phyloP scores from a whole-genome alignment of 768 basidiomycete species.

The Russula olivacea region DNA sequence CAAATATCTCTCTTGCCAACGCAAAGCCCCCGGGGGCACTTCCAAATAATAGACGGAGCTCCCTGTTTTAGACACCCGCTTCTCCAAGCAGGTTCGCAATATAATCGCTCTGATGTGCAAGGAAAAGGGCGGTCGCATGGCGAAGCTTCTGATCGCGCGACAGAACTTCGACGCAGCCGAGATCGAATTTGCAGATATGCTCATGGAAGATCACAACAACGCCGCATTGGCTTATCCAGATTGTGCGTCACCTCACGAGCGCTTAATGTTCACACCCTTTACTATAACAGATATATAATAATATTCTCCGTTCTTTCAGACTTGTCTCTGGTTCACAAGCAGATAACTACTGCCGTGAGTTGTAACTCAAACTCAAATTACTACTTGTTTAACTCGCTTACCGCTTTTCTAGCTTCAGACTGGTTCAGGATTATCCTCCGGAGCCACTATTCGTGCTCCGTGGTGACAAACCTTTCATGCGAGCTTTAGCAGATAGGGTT shows the following conservation, averaged over 20 bases:
- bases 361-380: background rate
- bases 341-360: constrained; percentile 24
- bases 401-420: constrained; percentile 13
- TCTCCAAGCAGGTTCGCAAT: constrained; percentile 83
- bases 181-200: constrained; percentile 94
- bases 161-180: constrained; percentile 92
- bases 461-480: constrained; percentile 11
- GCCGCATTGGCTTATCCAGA: constrained; percentile 89
- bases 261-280: background rate
- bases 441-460: constrained; percentile 21
- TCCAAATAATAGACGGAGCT: constrained; percentile 48
- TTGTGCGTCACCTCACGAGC: constrained; percentile 46
- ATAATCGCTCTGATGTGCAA: constrained; percentile 64
- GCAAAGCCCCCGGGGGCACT: background rate
- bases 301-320: constrained; percentile 3
- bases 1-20: background rate
- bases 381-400: background rate
- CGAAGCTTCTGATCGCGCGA: constrained; percentile 70
- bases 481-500: background rate
- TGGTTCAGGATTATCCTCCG: constrained; percentile 13
- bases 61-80: constrained; percentile 61
- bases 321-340: constrained; percentile 24
- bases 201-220: constrained; percentile 96
- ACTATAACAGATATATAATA: background rate
- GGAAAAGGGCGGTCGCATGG: constrained; percentile 45